A percentile compares a stretch with the other conserved stretches of the same genome.
Evolutionary conservation across 2,329 filamentous ascomycete genomes (phyloP).

Genomic region (Colletotrichum lentis): DNA sequence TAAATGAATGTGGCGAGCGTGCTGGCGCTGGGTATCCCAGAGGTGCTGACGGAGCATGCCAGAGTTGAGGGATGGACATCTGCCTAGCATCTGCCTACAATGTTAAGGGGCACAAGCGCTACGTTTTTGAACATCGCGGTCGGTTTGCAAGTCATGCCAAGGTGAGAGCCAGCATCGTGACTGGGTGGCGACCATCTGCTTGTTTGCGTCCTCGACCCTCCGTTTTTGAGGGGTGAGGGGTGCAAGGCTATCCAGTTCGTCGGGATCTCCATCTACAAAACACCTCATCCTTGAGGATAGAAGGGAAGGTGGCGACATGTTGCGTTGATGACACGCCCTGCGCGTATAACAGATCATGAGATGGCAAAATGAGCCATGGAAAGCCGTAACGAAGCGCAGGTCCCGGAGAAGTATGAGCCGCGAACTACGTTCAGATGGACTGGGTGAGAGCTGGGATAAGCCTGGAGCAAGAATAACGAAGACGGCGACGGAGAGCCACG

Average conservation of each 20-base stretch:
- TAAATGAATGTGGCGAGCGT: not conserved
- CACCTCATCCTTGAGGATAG: not conserved
- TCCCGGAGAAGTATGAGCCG: conserved; percentile 1
- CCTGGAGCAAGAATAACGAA: not conserved
- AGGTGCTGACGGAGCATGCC: not conserved
- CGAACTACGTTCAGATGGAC: not conserved
- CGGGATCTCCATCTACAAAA: not conserved
- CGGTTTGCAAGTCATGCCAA: not conserved
- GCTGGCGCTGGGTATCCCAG: not conserved
- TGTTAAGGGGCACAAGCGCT: not conserved
- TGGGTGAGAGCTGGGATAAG: not conserved
- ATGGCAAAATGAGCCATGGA: not conserved
- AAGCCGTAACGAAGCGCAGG: not conserved
- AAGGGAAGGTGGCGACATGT: not conserved
- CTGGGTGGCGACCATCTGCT: not conserved
- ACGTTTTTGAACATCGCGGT: not conserved
- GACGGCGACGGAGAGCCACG: not conserved
- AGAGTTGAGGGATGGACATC: not conserved
- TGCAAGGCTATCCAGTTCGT: not conserved
- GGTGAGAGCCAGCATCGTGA: not conserved
- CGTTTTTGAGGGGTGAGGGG: not conserved
- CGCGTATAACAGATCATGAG: not conserved
- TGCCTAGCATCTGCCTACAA: not conserved
- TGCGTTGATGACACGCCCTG: not conserved
- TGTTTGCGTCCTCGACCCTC: not conserved